These are phyloP conservation scores for Abortiporus biennis DNA, from an alignment of 1,284 basidiomycete species.

Conservation along the genomic window DNA sequence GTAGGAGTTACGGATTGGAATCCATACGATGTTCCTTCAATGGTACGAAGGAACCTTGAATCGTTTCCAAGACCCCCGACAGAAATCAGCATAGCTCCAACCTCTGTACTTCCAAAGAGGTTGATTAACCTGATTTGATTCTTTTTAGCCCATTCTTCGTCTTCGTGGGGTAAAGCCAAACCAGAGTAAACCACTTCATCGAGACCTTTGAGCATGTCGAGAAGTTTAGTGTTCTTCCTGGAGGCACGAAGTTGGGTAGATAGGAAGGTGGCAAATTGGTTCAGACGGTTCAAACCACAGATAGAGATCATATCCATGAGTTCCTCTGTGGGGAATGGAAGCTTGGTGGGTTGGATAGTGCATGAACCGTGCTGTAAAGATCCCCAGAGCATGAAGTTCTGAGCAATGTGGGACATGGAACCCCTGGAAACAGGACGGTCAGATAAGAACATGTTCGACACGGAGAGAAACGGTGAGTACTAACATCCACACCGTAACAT, in stretches of 20 bases:
- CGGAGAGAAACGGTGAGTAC: constrained; percentile 8
- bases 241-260: constrained; percentile 54
- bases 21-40: constrained; percentile 51
- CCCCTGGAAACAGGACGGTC: constrained; percentile 18
- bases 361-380: constrained; percentile 64
- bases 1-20: constrained; percentile 46
- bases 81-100: constrained; percentile 58
- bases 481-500: constrained; percentile 42
- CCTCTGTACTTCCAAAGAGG: constrained; percentile 69
- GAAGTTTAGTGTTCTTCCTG: constrained; percentile 52
- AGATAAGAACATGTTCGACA: constrained; percentile 4
- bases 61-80: constrained; percentile 15
- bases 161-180: constrained; percentile 52
- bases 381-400: constrained; percentile 34
- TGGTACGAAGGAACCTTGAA: constrained; percentile 40
- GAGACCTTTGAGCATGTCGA: constrained; percentile 46
- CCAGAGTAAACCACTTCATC: constrained; percentile 60
- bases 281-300: constrained; percentile 63
- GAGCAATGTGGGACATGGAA: constrained; percentile 26
- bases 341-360: constrained; percentile 59
- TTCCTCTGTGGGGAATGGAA: constrained; percentile 61
- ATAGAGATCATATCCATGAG: constrained; percentile 62
- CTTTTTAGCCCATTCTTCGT: constrained; percentile 57
- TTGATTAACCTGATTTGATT: constrained; percentile 58
- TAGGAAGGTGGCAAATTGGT: constrained; percentile 65